Base-by-base conservation (phyloP, 2,329 filamentous ascomycete genomes). In the Oidium heveae region DNA sequence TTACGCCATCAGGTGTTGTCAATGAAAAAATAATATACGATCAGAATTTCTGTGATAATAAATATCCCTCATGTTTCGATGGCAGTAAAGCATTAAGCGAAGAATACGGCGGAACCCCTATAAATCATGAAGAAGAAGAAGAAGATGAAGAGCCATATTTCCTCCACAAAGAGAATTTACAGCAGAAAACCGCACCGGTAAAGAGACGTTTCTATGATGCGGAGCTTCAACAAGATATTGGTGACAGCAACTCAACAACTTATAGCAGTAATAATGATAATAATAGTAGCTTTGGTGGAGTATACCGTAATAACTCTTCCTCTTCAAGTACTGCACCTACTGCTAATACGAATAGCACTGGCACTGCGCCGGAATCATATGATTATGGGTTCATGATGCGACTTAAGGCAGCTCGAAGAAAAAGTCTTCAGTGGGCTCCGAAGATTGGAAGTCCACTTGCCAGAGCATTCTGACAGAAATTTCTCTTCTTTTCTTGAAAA, bases 351-450 rank as follows among this genome's bases (percentile, higher is more conserved):
- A 66, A 5, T 50, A 16, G 13, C 8, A 13, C 12, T 33, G 70
- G 70, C 10, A 39, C 36, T 39, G 36, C 16, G 12, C 16, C 43
- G 18, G 18, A 46, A 18, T 10, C 20, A 53, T 75, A 75, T 66
- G 74, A 80, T 61, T 63, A 70, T 61, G 70, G 69, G 55, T 61
- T 66, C 20, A 65, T 66, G 65, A 61, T 62, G 61, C 59, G 64
- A 51, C 68, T 88, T 57, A 77, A 84, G 72, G 78, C 80, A 12
- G 83, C 82, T 0, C 72, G 83, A 57, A 73, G 84, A 57, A 86
- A 85, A 74, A 89, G 82, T 63, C 65, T 86, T 66, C 82, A 85
- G 63, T 86, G 80, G 69, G 82, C 82, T 34, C 84, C 84, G 33
- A 82, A 83, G 67, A 69, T 86, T 56, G 80, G 75, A 18, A 88